phyloP scores from a whole-genome alignment of 768 basidiomycete genomes.

The Trametes punicea region DNA sequence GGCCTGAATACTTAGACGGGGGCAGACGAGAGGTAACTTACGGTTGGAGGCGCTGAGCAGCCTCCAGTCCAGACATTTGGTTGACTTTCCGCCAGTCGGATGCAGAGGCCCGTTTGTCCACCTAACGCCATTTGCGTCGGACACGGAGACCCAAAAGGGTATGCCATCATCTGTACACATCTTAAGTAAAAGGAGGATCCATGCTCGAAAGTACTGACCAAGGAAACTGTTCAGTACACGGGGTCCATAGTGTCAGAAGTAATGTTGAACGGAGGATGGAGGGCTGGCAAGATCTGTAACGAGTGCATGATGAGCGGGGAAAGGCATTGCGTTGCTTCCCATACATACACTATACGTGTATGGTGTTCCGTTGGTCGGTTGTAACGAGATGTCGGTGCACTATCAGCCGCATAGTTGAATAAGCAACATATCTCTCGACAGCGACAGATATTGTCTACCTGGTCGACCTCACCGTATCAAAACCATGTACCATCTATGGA shows the following conservation, averaged over 20 bases:
- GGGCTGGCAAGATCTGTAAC: slow-evolving; percentile 51
- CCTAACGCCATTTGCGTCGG: slow-evolving; percentile 45
- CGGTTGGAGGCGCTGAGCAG: neutral
- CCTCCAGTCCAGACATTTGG: slow-evolving; percentile 37
- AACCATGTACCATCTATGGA: slow-evolving; percentile 50
- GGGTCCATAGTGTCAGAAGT: slow-evolving; percentile 39
- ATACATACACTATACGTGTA: slow-evolving; percentile 51
- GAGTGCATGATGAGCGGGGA: neutral
- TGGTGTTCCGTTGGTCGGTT: slow-evolving; percentile 54
- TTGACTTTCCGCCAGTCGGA: slow-evolving; percentile 41
- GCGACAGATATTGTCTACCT: slow-evolving; percentile 33
- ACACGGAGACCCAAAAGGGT: slow-evolving; percentile 55
- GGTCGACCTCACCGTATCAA: slow-evolving; percentile 56
- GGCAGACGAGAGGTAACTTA: neutral
- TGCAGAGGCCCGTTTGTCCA: slow-evolving; percentile 63
- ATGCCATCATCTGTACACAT: slow-evolving; percentile 41
- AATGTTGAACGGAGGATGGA: slow-evolving; percentile 60
- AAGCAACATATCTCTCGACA: neutral
- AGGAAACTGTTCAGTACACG: slow-evolving; percentile 57
- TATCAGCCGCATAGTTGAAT: slow-evolving; percentile 26
- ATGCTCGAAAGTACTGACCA: slow-evolving; percentile 22
- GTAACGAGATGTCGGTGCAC: slow-evolving; percentile 57
- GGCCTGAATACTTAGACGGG: neutral
- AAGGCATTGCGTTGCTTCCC: neutral
- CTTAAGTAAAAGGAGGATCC: too few relatives aligned